Evolutionary conservation across 768 basidiomycete genomes (phyloP).

Genomic region (Lentinula aciculospora): DNA sequence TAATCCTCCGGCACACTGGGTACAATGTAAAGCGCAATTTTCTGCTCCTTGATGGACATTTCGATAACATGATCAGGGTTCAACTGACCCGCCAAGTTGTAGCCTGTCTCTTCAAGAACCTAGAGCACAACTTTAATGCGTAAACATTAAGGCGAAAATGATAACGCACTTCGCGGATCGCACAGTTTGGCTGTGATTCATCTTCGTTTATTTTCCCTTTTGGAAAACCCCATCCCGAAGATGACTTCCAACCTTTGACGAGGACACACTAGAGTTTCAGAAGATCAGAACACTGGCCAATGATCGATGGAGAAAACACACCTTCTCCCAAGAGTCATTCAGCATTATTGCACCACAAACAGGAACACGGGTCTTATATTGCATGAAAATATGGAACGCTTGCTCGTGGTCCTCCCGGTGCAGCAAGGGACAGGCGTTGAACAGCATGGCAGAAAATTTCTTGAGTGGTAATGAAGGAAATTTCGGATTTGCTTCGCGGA

Average conservation of each 20-base stretch:
- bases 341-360: constrained; percentile 98
- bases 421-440: constrained; percentile 78
- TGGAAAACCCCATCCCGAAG: constrained; percentile 98
- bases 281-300: constrained; percentile 8
- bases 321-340: constrained; percentile 90
- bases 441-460: constrained; percentile 89
- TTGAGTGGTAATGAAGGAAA: constrained; percentile 87
- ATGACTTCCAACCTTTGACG: constrained; percentile 97
- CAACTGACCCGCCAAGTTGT: constrained; percentile 70
- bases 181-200: constrained; percentile 80
- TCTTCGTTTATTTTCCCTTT: constrained; percentile 99
- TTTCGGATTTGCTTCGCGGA: constrained; percentile 84
- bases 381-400: constrained; percentile 86
- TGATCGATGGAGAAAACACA: constrained; percentile 22
- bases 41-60: constrained; percentile 85
- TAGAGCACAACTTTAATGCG: constrained; percentile 23
- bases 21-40: constrained; percentile 87
- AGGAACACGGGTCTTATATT: constrained; percentile 94
- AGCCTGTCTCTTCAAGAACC: constrained; percentile 98
- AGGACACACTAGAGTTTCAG: constrained; percentile 71
- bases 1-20: constrained; percentile 84
- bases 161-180: constrained; percentile 77
- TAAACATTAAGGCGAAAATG: not conserved
- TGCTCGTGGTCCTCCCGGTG: constrained; percentile 83
- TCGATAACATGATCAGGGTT: constrained; percentile 69